Evolutionary conservation across 768 basidiomycete species (phyloP).

Genomic region (Hemileccinum rubropunctum): DNA sequence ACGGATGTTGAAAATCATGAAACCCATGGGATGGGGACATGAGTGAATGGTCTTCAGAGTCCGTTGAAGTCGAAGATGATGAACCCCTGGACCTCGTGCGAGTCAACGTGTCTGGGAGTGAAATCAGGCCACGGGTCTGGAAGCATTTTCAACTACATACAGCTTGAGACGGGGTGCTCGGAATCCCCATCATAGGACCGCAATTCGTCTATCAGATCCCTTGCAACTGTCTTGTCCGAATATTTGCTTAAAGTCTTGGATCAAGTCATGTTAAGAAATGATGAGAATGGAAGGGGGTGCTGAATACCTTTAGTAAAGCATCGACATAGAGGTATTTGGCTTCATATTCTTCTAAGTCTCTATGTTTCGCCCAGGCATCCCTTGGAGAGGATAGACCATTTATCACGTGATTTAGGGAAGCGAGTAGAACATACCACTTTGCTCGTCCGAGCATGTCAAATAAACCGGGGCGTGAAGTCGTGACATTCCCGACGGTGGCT

Average conservation of each 20-base stretch:
- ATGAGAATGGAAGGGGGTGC: neutral
- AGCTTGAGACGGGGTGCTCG: constrained; percentile 59
- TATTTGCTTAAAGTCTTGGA: constrained; percentile 74
- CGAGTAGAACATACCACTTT: constrained; percentile 65
- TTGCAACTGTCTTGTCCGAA: constrained; percentile 77
- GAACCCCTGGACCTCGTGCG: constrained; percentile 50
- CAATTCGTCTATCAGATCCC: constrained; percentile 71
- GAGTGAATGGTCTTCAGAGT: constrained; percentile 40
- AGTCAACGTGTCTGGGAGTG: constrained; percentile 32
- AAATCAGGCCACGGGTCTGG: neutral
- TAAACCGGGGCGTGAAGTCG: constrained; percentile 73
- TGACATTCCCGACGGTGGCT: constrained; percentile 92
- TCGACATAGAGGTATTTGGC: constrained; percentile 92
- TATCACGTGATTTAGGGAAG: constrained; percentile 21
- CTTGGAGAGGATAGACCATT: constrained; percentile 36
- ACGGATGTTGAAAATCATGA: constrained; percentile 13
- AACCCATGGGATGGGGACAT: constrained; percentile 16
- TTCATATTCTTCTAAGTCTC: constrained; percentile 71
- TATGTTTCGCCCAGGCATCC: constrained; percentile 96
- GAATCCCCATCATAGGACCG: constrained; percentile 74
- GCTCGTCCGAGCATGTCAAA: constrained; percentile 91
- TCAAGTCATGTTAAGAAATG: neutral
- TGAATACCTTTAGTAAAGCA: constrained; percentile 71
- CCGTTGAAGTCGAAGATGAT: constrained; percentile 63
- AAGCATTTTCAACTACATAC: constrained; percentile 36